Evolutionary conservation across 2,329 filamentous ascomycete species (phyloP).

Genomic region (Plenodomus tracheiphilus): DNA sequence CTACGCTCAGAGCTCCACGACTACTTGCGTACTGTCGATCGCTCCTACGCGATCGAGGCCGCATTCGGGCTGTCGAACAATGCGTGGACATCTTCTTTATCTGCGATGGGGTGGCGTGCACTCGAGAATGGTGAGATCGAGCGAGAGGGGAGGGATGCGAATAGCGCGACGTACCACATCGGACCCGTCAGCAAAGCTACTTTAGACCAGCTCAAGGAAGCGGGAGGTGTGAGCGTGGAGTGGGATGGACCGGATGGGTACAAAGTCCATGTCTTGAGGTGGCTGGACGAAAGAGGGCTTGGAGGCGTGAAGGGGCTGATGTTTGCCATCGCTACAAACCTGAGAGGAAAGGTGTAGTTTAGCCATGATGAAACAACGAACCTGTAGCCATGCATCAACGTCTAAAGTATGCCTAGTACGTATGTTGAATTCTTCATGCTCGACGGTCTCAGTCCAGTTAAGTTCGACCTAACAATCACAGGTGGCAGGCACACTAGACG

Average conservation of each 20-base stretch:
- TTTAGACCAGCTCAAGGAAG: slow-evolving; percentile 63
- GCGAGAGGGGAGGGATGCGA: slow-evolving; percentile 19
- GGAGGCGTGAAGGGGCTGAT: slow-evolving; percentile 71
- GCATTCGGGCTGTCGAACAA: slow-evolving; percentile 55
- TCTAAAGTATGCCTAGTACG: no score
- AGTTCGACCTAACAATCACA: no score
- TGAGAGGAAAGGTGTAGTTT: slow-evolving; percentile 51
- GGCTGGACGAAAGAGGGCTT: slow-evolving; percentile 66
- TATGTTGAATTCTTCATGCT: no score
- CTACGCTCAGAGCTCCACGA: slow-evolving; percentile 50
- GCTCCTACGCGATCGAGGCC: slow-evolving; percentile 43
- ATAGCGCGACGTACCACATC: slow-evolving; percentile 35
- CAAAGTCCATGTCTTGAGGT: slow-evolving; percentile 69
- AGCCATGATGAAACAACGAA: no score
- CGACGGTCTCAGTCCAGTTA: no score
- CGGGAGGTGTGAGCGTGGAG: slow-evolving; percentile 66
- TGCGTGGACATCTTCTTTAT: slow-evolving; percentile 49
- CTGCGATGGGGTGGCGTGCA: slow-evolving; percentile 52
- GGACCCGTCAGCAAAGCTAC: slow-evolving; percentile 70
- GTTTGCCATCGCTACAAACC: slow-evolving; percentile 78
- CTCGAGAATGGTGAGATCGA: slow-evolving; percentile 52
- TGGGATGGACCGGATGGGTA: slow-evolving; percentile 81
- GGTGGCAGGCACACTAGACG: no score
- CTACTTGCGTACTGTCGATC: slow-evolving; percentile 48
- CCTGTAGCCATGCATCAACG: no score